Percentiles rank a stretch among this genome's conserved stretches.
Evolutionary conservation across 2,329 filamentous ascomycete genomes (phyloP).

Genomic region (Rutstroemia sp.): DNA sequence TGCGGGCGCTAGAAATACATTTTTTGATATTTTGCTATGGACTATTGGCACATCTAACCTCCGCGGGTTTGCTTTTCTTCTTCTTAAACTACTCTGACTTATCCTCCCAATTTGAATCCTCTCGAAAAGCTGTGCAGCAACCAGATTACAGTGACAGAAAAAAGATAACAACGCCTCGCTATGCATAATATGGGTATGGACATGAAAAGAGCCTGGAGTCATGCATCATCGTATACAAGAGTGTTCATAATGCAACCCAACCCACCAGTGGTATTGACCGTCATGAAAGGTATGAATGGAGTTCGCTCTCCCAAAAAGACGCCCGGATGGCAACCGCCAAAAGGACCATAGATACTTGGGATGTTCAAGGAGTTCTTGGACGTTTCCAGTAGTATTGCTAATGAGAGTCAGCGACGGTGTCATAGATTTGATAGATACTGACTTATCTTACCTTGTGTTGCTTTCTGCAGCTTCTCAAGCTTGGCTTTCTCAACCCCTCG

Average conservation of each 20-base stretch:
- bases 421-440: conserved; percentile 1
- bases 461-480: conserved; percentile 82
- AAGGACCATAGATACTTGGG: not conserved
- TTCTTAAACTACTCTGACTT: not conserved
- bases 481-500: conserved; percentile 79
- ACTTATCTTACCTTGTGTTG: conserved; percentile 77
- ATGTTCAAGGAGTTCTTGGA: conserved; percentile 46
- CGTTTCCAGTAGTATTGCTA: conserved; percentile 65
- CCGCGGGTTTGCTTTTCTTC: not conserved
- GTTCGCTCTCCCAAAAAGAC: not conserved
- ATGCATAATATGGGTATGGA: conserved; percentile 21
- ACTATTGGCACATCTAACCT: not conserved
- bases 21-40: not conserved
- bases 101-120: not conserved
- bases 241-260: conserved; percentile 5
- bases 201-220: conserved; percentile 11
- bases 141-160: conserved; percentile 6
- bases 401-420: conserved; percentile 1
- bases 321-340: not conserved
- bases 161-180: conserved; percentile 20
- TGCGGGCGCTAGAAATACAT: not conserved
- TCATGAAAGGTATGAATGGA: not conserved
- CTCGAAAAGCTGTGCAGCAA: not conserved
- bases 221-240: conserved; percentile 16
- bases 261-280: not conserved